Evolutionary conservation across 2,329 filamentous ascomycete species (phyloP), one percentile per base, ranked within the genome.

Genomic region (Ophiostoma quercus): DNA sequence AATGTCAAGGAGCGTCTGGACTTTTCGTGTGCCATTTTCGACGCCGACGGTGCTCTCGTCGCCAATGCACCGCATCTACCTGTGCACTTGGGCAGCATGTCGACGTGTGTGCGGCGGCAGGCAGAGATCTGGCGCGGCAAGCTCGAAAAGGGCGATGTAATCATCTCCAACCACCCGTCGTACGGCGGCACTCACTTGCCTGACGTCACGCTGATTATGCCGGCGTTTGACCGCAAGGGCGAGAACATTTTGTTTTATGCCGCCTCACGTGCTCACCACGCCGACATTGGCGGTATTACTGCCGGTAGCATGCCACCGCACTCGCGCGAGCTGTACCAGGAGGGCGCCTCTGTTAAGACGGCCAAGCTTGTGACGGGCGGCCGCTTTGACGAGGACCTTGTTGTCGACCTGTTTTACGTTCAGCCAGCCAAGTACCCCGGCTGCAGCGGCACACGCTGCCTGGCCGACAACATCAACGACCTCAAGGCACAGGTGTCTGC

Each of bases 401-500:
- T 95, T 68, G 88, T 85, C 0, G 85, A 93, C 73, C 80, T 92
- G 0, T 82, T 96, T 5, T 87, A 91, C 69, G 83, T 87, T 16
- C 90, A 93, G 73, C 92, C 92, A 0, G 90, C 90, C 0, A 83
- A 89, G 74, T 88, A 91, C 73, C 87, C 88, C 0, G 92, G 90
- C 0, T 95, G 91, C 79, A 89, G 86, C 69, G 92, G 92, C 1
- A 94, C 92, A 0, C 83, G 92, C 62, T 92, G 91, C 76, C 82
- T 96, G 1, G 88, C 86, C 11, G 92, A 96, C 78, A 96, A 96
- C 76, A 83, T 96, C 73, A 94, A 92, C 68, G 92, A 96, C 76
- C 83, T 96, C 57, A 93, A 94, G 78, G 92, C 92, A 0, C 92
- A 96, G 77, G 89, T 95, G 14, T 92, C 92, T 0, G 92, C 92